These are phyloP conservation scores for Xenoacremonium recifei DNA, from an alignment of 2,329 filamentous ascomycete species.

Conservation along the genomic window DNA sequence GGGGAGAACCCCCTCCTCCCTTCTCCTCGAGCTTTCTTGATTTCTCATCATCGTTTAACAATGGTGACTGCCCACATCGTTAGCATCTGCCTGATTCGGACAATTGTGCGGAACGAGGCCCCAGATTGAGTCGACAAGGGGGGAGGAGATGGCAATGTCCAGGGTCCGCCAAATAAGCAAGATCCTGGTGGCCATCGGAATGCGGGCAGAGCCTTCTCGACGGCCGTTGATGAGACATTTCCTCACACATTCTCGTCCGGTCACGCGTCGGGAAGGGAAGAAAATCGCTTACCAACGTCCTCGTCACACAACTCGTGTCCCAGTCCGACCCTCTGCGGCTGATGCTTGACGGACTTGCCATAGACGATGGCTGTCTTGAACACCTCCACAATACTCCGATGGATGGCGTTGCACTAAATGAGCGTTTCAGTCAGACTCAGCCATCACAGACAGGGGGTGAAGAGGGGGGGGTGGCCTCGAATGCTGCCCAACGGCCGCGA, in stretches of 20 bases:
- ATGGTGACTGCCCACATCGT: conserved; percentile 45
- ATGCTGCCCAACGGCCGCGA: conserved; percentile 10
- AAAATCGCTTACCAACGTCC: conserved; percentile 92
- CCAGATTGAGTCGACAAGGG: conserved; percentile 10
- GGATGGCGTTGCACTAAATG: conserved; percentile 87
- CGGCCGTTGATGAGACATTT: conserved; percentile 9
- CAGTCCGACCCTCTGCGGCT: conserved; percentile 92
- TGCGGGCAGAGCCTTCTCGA: conserved; percentile 18
- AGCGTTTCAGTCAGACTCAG: conserved; percentile 39
- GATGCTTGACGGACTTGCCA: conserved; percentile 97
- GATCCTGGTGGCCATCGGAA: conserved; percentile 19
- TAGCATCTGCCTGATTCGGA: conserved; percentile 20
- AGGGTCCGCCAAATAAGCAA: conserved; percentile 16
- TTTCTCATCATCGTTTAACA: conserved; percentile 65
- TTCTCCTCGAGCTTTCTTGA: conserved; percentile 18
- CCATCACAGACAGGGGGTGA: conserved; percentile 12
- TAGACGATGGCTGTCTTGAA: conserved; percentile 97
- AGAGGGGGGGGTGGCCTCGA: conserved; percentile 4
- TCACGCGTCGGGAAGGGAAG: conserved; percentile 10
- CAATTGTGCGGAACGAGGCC: not conserved
- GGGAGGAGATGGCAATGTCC: conserved; percentile 8
- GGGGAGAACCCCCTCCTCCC: conserved; percentile 17
- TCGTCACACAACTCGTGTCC: conserved; percentile 91
- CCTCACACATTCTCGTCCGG: conserved; percentile 8
- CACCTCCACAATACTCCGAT: conserved; percentile 91